A percentile compares a stretch with the other conserved stretches of the same genome.
Conservation (phyloP, 192 early-diverging fungal species). For the Radiomyces spectabilis region DNA sequence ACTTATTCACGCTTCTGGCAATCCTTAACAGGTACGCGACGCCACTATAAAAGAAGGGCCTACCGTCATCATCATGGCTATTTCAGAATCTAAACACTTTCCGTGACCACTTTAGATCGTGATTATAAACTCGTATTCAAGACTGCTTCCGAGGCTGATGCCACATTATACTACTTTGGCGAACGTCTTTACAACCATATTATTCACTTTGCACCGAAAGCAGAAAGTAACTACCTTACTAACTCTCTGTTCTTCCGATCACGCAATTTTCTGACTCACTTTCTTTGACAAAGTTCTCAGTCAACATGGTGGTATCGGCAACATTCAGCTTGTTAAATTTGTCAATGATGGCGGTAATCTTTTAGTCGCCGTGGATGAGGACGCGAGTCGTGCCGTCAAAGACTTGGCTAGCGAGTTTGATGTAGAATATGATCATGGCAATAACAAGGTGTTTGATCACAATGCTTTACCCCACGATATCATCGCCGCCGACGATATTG, state of each 20-base stretch:
- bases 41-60: neutral
- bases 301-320: neutral
- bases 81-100: neutral
- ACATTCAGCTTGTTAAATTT: constrained; percentile 64
- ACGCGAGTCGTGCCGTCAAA: constrained; percentile 59
- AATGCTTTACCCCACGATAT: constrained; percentile 41
- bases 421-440: constrained; percentile 71
- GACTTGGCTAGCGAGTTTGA: constrained; percentile 89
- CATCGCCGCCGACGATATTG: constrained; percentile 39
- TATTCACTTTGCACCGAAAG: constrained; percentile 70
- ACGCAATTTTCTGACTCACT: neutral
- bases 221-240: constrained; percentile 44
- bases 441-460: constrained; percentile 67
- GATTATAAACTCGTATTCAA: constrained; percentile 52
- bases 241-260: too few relatives aligned
- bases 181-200: constrained; percentile 74
- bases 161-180: constrained; percentile 50
- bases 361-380: constrained; percentile 59
- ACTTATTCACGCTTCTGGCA: constrained; percentile 50
- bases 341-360: constrained; percentile 90
- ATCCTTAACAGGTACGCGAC: constrained; percentile 40
- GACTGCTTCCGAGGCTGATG: constrained; percentile 41
- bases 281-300: too few relatives aligned
- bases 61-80: neutral
- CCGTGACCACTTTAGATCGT: constrained; percentile 35